Conservation (phyloP, 768 basidiomycete species). For the Naganishia vaughanmartiniae region DNA sequence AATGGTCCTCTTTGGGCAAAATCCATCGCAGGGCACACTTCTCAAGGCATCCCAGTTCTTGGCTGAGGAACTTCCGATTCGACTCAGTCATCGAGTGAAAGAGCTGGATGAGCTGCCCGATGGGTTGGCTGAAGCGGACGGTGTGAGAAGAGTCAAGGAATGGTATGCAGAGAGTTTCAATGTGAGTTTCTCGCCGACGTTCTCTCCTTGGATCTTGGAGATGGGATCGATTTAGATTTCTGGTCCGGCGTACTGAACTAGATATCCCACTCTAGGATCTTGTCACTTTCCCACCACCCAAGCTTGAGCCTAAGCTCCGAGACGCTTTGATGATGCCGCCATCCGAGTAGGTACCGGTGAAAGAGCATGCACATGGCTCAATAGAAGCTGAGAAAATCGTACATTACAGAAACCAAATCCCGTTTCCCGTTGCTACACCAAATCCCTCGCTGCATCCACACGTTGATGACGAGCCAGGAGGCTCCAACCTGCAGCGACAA, state of each 20-base stretch:
- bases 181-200: conserved; percentile 51
- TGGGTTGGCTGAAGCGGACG: conserved; percentile 82
- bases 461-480: conserved; percentile 32
- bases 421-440: conserved; percentile 66
- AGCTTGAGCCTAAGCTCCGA: conserved; percentile 66
- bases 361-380: not conserved
- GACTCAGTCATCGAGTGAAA: conserved; percentile 91
- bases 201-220: not conserved
- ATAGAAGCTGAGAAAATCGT: not conserved
- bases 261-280: not conserved
- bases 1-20: conserved; percentile 96
- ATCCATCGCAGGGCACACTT: conserved; percentile 89
- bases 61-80: conserved; percentile 86
- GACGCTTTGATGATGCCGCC: conserved; percentile 56
- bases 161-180: conserved; percentile 99
- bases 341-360: conserved; percentile 35
- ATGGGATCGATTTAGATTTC: too few relatives aligned
- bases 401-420: conserved; percentile 53
- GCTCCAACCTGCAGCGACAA: not conserved
- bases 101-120: conserved; percentile 93
- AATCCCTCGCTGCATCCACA: conserved; percentile 49
- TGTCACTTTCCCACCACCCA: conserved; percentile 66
- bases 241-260: not conserved
- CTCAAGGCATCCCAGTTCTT: conserved; percentile 63
- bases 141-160: conserved; percentile 86